Evolutionary conservation across 2,329 filamentous ascomycete genomes (phyloP).

Genomic region (Helotiales sp.): DNA sequence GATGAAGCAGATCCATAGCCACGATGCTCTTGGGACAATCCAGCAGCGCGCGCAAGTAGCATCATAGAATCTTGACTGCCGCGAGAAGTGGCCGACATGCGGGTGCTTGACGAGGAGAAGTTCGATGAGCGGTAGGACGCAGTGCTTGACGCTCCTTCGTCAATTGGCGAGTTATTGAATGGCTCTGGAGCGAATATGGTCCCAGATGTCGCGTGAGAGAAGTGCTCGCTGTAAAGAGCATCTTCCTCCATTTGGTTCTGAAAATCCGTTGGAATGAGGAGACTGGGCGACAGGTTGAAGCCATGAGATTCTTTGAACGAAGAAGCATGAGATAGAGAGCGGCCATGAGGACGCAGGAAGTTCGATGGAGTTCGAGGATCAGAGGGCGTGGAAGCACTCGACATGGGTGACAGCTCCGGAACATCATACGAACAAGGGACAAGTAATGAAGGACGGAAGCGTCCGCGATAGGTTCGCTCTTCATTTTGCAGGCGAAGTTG

Average conservation of each 20-base stretch:
- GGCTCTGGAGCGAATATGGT: slow-evolving; percentile 27
- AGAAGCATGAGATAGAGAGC: slow-evolving; percentile 43
- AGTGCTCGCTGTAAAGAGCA: slow-evolving; percentile 31
- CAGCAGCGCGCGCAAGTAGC: slow-evolving; percentile 23
- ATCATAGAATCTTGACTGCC: slow-evolving; percentile 32
- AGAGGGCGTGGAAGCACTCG: slow-evolving; percentile 26
- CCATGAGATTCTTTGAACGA: slow-evolving; percentile 61
- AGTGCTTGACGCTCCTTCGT: slow-evolving; percentile 32
- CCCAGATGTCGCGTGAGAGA: slow-evolving; percentile 19
- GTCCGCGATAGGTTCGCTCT: slow-evolving; percentile 26
- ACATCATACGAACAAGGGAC: slow-evolving; percentile 30
- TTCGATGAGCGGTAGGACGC: slow-evolving; percentile 34
- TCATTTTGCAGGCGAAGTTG: slow-evolving; percentile 29
- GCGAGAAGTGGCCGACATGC: slow-evolving; percentile 29
- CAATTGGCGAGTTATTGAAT: slow-evolving; percentile 32
- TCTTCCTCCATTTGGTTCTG: slow-evolving; percentile 50
- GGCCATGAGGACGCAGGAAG: slow-evolving; percentile 26
- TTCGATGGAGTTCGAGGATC: slow-evolving; percentile 29
- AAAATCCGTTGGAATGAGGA: slow-evolving; percentile 62
- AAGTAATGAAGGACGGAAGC: slow-evolving; percentile 34
- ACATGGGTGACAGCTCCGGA: slow-evolving; percentile 34
- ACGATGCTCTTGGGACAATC: slow-evolving; percentile 25
- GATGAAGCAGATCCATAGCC: slow-evolving; percentile 32
- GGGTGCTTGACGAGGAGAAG: slow-evolving; percentile 33
- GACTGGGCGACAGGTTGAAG: slow-evolving; percentile 59